Evolutionary conservation across 352 stramenopile species (phyloP).

Genomic region (Phytopythium sindhum): DNA sequence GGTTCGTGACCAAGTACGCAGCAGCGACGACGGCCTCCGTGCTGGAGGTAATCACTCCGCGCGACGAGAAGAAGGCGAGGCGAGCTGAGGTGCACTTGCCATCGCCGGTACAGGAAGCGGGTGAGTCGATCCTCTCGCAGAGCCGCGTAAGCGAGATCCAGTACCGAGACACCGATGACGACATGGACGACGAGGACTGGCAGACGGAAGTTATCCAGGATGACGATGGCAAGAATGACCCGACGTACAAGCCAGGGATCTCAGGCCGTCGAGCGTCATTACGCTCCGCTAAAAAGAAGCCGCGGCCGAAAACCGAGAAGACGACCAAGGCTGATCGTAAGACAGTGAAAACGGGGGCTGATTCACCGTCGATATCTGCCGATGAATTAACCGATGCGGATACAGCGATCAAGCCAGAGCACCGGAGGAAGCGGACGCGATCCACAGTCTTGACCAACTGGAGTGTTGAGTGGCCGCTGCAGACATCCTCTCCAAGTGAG

Average conservation of each 20-base stretch:
- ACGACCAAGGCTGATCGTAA: not conserved
- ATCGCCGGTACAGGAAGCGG: not conserved
- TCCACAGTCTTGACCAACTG: conserved; percentile 18
- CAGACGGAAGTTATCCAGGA: not conserved
- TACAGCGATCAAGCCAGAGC: not conserved
- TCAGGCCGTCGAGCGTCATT: not conserved
- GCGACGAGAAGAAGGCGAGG: conserved; percentile 10
- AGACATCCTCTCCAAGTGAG: not conserved
- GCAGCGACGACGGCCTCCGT: not conserved
- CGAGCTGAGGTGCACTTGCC: not conserved
- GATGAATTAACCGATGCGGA: not conserved
- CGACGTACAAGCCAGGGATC: not conserved
- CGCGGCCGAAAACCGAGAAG: not conserved
- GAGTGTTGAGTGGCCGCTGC: conserved; percentile 28
- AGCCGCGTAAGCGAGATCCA: not conserved
- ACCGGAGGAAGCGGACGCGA: not conserved
- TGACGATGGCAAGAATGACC: conserved; percentile 4
- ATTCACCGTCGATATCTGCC: not conserved
- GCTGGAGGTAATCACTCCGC: conserved; percentile 10
- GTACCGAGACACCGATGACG: conserved; percentile 1
- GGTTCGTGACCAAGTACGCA: conserved; percentile 4
- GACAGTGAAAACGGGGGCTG: not conserved
- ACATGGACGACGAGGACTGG: not conserved
- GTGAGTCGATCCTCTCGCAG: not conserved
- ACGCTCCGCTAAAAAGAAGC: not conserved